Evolutionary conservation across 2,329 filamentous ascomycete species (phyloP), one percentile per base, ranked within the genome.

Genomic region (Diplodia mutila): DNA sequence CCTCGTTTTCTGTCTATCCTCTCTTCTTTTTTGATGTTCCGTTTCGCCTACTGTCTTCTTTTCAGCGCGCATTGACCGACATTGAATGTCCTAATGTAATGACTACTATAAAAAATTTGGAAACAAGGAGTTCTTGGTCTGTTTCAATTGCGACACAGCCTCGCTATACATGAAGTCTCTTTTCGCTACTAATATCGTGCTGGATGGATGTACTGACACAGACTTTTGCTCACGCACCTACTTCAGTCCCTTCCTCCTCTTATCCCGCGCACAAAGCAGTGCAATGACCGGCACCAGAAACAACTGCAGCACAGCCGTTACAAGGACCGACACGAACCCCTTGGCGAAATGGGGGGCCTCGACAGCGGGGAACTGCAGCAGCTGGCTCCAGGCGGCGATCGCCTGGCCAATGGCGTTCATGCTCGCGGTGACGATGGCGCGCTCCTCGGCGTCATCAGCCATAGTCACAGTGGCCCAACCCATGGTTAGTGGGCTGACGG

Each of bases 341-440:
- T 68, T 72, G 18, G 69, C 69, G 63, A 80, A 82, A 25, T 73
- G 72, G 9, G 79, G 79, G 11, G 77, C 79, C 18, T 74, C 71
- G 7, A 72, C 74, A 0, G 80, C 78, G 0, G 80, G 78, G 53
- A 76, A 82, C 61, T 79, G 78, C 5, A 80, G 73, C 16, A 82
- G 71, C 65, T 82, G 79, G 2, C 75, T 77, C 55, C 80, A 79
- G 0, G 80, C 80, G 14, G 75, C 77, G 39, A 82, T 80, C 2
- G 75, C 80, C 68, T 82, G 80, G 1, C 80, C 80, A 57, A 82
- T 79, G 6, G 80, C 77, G 57, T 81, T 82, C 79, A 82, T 82
- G 34, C 78, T 81, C 0, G 79, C 79, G 18, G 78, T 80, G 6
- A 81, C 78, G 1, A 81, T 73, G 1, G 80, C 80, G 23, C 80